A percentile compares a stretch with the other conserved stretches of the same genome.
Evolutionary conservation across 768 basidiomycete species (phyloP).

Genomic region (Panus rudis): DNA sequence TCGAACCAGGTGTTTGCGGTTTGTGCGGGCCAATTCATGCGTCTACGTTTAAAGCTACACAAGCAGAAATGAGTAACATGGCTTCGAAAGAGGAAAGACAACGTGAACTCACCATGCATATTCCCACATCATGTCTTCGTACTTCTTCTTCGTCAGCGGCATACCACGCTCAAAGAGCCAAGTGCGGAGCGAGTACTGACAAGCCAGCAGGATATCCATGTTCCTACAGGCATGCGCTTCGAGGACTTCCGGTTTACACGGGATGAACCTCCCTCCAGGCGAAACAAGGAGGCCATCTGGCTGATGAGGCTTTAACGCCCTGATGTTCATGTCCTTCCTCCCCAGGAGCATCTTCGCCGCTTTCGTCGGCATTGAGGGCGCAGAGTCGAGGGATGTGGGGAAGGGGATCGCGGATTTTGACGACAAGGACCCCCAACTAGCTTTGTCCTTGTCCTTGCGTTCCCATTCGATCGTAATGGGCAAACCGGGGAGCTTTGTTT

Average conservation of each 20-base stretch:
- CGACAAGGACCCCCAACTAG: slow-evolving; percentile 16
- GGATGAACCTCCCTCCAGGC: slow-evolving; percentile 55
- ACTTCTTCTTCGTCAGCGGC: slow-evolving; percentile 19
- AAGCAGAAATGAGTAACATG: slow-evolving; percentile 3
- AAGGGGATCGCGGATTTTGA: slow-evolving; percentile 18
- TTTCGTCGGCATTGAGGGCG: slow-evolving; percentile 9
- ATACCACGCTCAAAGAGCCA: slow-evolving; percentile 32
- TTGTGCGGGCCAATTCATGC: slow-evolving; percentile 63
- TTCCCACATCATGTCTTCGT: slow-evolving; percentile 40
- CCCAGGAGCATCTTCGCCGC: slow-evolving; percentile 13
- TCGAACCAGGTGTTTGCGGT: slow-evolving; percentile 13
- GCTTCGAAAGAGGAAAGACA: neutral
- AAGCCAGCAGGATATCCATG: slow-evolving; percentile 57
- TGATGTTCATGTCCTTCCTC: neutral
- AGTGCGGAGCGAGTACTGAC: slow-evolving; percentile 49
- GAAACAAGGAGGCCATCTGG: slow-evolving; percentile 51
- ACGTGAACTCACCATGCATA: slow-evolving; percentile 46
- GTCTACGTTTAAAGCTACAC: slow-evolving; percentile 55
- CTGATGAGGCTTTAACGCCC: slow-evolving; percentile 29
- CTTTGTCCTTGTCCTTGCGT: slow-evolving; percentile 24
- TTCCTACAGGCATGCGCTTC: slow-evolving; percentile 74
- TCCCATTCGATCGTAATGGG: slow-evolving; percentile 28
- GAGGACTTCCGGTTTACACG: slow-evolving; percentile 49
- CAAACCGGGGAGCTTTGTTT: neutral
- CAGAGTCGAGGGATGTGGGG: slow-evolving; percentile 13